Evolutionary conservation across 2,329 filamentous ascomycete genomes (phyloP).

Genomic region (Clarireedia hainanense): DNA sequence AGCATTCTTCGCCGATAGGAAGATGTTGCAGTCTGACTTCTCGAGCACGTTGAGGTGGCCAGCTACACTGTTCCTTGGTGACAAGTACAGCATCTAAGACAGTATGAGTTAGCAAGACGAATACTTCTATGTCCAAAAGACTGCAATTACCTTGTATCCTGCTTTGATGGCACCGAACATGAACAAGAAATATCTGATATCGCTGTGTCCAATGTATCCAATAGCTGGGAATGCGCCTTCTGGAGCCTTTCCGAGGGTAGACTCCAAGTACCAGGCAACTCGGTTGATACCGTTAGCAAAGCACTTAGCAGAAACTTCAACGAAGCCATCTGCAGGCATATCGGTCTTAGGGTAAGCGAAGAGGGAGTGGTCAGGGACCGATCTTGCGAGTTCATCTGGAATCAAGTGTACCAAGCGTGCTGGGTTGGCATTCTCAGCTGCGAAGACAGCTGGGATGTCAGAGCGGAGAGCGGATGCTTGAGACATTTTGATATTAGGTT

Average conservation of each 20-base stretch:
- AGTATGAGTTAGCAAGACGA: neutral
- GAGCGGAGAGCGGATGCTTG: constrained; percentile 8
- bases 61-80: constrained; percentile 31
- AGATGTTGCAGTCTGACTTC: constrained; percentile 25
- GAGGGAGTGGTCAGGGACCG: constrained; percentile 16
- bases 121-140: neutral
- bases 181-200: constrained; percentile 16
- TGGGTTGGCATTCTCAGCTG: constrained; percentile 1
- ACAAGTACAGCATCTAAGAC: constrained; percentile 30
- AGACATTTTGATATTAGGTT: constrained; percentile 10
- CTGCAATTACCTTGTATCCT: constrained; percentile 27
- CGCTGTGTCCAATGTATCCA: constrained; percentile 11
- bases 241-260: constrained; percentile 9
- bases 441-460: constrained; percentile 8
- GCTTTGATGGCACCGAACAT: constrained; percentile 29
- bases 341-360: constrained; percentile 17
- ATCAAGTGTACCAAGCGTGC: constrained; percentile 16
- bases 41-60: constrained; percentile 30
- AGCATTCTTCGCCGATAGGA: constrained; percentile 9
- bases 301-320: constrained; percentile 14
- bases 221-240: constrained; percentile 8
- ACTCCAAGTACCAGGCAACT: constrained; percentile 17
- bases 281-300: constrained; percentile 20
- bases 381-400: constrained; percentile 17
- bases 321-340: constrained; percentile 16